A percentile compares a stretch with the other conserved stretches of the same genome.
These are phyloP conservation scores for Brassica napus DNA, from an alignment of 345 rosid genomes.

Conservation along the genomic window DNA sequence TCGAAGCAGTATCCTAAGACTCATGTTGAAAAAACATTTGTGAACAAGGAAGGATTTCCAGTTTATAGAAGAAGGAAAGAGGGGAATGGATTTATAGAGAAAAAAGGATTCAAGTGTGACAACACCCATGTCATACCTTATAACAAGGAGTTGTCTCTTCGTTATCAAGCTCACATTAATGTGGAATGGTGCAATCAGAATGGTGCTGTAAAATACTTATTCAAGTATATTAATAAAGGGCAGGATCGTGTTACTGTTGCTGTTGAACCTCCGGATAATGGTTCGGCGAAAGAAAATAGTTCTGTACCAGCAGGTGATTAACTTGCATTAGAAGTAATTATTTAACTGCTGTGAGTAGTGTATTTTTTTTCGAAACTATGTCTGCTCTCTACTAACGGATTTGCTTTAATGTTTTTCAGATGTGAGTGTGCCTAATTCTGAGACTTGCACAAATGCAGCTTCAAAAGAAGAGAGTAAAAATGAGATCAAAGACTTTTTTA, in stretches of 20 bases:
- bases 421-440: not conserved
- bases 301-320: not conserved
- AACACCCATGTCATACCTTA: not conserved
- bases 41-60: not conserved
- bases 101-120: not conserved
- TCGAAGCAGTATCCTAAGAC: not conserved
- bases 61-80: not conserved
- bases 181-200: not conserved
- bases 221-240: not conserved
- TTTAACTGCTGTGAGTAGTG: too few species aligned
- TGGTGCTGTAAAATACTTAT: not conserved
- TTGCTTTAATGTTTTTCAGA: not conserved
- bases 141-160: not conserved
- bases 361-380: too few species aligned
- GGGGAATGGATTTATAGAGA: not conserved
- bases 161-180: not conserved
- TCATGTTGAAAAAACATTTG: not conserved
- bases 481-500: not conserved
- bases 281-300: not conserved
- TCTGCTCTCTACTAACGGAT: too few species aligned
- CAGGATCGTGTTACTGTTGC: not conserved
- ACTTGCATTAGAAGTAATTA: too few species aligned
- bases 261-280: not conserved
- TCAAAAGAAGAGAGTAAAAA: not conserved
- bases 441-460: not conserved